phyloP scores from a whole-genome alignment of 163 green algal genomes.

The Volvox carteri region DNA sequence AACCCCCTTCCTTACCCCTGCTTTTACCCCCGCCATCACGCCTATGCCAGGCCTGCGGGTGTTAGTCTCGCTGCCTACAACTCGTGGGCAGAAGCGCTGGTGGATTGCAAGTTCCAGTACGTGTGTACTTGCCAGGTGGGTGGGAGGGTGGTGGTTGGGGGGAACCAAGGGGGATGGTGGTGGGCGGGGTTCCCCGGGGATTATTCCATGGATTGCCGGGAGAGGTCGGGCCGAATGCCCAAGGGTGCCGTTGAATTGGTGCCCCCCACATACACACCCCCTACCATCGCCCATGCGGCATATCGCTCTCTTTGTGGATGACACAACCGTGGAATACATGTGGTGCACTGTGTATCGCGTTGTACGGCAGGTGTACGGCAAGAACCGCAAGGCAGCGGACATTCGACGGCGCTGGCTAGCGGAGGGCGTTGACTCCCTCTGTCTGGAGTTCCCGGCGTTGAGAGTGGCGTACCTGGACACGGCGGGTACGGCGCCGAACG shows the following conservation, averaged over 20 bases:
- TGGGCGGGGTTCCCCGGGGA: no score
- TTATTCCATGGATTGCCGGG: no score
- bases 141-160: background rate
- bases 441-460: constrained; percentile 67
- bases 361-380: constrained; percentile 63
- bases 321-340: no score
- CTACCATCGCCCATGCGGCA: no score
- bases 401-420: constrained; percentile 71
- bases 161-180: no score
- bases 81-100: constrained; percentile 45
- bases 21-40: background rate
- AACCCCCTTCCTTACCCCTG: no score
- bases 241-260: background rate
- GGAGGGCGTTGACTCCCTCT: constrained; percentile 70
- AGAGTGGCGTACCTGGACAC: constrained; percentile 68
- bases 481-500: background rate
- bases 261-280: background rate
- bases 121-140: constrained; percentile 46
- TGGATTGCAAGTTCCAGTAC: constrained; percentile 43
- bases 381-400: constrained; percentile 55
- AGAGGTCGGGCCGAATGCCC: no score
- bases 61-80: constrained; percentile 60
- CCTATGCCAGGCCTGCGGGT: background rate
- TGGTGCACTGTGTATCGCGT: background rate
- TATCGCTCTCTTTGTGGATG: no score